Conservation (phyloP, 192 early-diverging fungal genomes). For the Pecoramyces ruminantium region DNA sequence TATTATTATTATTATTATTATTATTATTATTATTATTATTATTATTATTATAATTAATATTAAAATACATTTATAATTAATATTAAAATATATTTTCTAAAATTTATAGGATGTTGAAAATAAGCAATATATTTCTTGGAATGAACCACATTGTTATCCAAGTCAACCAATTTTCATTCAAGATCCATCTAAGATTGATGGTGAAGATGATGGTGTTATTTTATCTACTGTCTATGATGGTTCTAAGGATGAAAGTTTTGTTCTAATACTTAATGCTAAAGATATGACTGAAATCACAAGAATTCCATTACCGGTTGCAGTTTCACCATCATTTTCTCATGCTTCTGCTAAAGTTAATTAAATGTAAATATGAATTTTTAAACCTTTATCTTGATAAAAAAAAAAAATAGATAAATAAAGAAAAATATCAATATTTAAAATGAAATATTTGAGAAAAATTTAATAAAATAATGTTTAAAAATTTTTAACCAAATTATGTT, state of each 20-base stretch:
- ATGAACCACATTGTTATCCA: not conserved
- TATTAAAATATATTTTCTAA: no score
- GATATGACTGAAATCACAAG: not conserved
- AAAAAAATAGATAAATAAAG: no score
- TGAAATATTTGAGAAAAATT: no score
- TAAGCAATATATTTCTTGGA: not conserved
- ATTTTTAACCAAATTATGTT: no score
- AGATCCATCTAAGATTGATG: not conserved
- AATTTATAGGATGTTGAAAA: not conserved
- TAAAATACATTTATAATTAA: not conserved
- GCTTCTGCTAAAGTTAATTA: no score
- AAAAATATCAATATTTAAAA: no score
- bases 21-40: no score
- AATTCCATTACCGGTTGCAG: not conserved
- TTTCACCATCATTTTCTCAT: not conserved
- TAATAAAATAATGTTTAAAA: no score
- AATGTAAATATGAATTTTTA: no score
- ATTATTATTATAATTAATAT: no score
- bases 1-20: no score
- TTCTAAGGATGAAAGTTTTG: not conserved
- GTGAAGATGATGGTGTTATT: not conserved
- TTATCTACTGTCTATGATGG: not conserved
- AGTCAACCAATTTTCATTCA: not conserved
- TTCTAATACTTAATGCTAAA: not conserved
- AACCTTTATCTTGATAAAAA: no score